phyloP scores from a whole-genome alignment of 2,329 filamentous ascomycete species.

The Alternaria ventricosa region DNA sequence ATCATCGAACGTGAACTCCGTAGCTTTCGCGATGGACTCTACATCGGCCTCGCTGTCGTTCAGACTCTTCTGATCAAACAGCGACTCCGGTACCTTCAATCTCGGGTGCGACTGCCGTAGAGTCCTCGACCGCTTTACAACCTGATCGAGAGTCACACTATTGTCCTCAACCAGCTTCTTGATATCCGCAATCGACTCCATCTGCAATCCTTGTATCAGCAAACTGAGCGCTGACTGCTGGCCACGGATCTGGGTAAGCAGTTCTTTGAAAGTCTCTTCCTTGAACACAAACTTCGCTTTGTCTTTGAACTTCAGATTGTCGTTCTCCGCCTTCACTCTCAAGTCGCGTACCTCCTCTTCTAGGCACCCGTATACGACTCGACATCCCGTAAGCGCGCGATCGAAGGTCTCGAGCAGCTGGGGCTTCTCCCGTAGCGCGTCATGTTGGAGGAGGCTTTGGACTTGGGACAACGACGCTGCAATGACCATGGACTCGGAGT shows the following conservation, averaged over 20 bases:
- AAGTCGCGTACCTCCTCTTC: slow-evolving; percentile 42
- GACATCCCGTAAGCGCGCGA: slow-evolving; percentile 40
- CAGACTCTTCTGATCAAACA: slow-evolving; percentile 20
- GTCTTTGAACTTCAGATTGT: slow-evolving; percentile 33
- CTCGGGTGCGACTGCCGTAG: slow-evolving; percentile 36
- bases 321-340: slow-evolving; percentile 22
- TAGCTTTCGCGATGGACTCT: slow-evolving; percentile 25
- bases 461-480: slow-evolving; percentile 43
- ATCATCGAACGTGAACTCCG: slow-evolving; percentile 43
- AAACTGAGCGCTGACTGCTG: slow-evolving; percentile 43
- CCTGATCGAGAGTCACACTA: slow-evolving; percentile 32
- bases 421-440: slow-evolving; percentile 35
- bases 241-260: slow-evolving; percentile 43
- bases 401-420: slow-evolving; percentile 43
- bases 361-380: slow-evolving; percentile 41
- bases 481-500: slow-evolving; percentile 43
- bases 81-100: slow-evolving; percentile 36
- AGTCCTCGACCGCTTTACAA: slow-evolving; percentile 35
- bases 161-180: slow-evolving; percentile 39
- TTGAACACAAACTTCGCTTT: slow-evolving; percentile 39
- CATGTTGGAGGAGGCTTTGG: slow-evolving; percentile 36
- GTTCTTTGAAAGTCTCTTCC: slow-evolving; percentile 44
- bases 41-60: slow-evolving; percentile 15
- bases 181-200: slow-evolving; percentile 45
- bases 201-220: slow-evolving; percentile 44